These are phyloP conservation scores for Sarocladium brachiariae DNA, from an alignment of 2,329 filamentous ascomycete species.

Conservation along the genomic window DNA sequence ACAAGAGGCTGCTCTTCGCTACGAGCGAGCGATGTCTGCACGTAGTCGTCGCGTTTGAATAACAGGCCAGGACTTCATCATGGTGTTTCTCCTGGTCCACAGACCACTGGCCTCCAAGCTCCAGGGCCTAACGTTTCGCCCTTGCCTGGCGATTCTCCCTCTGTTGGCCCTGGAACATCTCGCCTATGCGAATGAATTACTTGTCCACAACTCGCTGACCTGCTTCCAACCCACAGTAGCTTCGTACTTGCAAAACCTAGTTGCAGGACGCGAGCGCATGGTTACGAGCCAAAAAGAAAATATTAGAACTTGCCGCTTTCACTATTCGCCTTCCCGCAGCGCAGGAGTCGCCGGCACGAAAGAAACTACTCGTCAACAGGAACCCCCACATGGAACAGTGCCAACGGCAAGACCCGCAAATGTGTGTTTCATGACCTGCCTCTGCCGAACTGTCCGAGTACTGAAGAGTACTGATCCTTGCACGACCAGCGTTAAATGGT, in stretches of 20 bases:
- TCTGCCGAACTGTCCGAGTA: slow-evolving; percentile 4
- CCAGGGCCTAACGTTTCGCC: neutral
- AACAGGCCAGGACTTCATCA: neutral
- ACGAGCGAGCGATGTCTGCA: neutral
- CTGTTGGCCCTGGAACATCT: neutral
- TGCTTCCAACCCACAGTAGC: neutral
- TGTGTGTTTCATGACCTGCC: neutral
- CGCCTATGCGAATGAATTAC: neutral
- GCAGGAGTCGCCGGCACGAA: too few species aligned
- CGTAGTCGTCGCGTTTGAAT: neutral
- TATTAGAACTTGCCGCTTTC: too few species aligned
- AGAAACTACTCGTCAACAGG: slow-evolving; percentile 1
- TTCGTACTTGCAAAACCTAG: too few species aligned
- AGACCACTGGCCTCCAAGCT: neutral
- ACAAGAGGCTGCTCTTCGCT: neutral
- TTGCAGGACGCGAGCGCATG: too few species aligned
- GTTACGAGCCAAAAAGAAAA: too few species aligned
- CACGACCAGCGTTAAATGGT: neutral
- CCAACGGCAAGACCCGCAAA: neutral
- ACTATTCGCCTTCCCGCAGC: too few species aligned
- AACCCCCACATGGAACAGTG: neutral
- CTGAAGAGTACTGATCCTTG: slow-evolving; percentile 1
- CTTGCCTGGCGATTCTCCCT: neutral
- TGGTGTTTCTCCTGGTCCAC: too few species aligned
- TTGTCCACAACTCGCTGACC: neutral